Conservation (phyloP, 371 early-diverging fungal genomes). For the Zychaea mexicana region DNA sequence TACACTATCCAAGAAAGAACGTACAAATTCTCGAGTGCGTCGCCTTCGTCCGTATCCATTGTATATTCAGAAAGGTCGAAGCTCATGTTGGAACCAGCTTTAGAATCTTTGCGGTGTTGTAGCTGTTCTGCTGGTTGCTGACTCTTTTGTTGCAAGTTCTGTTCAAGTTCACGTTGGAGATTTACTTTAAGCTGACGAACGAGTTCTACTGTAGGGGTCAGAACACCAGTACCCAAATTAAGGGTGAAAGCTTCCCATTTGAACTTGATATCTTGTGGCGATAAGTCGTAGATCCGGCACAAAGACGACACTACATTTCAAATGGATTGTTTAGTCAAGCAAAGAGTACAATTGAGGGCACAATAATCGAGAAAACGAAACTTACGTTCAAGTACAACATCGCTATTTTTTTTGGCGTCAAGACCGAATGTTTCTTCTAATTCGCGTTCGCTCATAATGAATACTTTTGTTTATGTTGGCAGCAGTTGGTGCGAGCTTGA, state of each 20-base stretch:
- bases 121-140: background rate
- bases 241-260: constrained; percentile 56
- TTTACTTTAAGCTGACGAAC: constrained; percentile 26
- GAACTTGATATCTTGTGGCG: constrained; percentile 33
- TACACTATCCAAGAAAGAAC: background rate
- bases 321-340: background rate
- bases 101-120: background rate
- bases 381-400: constrained; percentile 1
- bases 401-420: background rate
- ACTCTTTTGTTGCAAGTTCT: constrained; percentile 21
- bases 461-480: no score
- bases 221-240: constrained; percentile 3
- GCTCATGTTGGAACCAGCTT: background rate
- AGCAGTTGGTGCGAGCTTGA: no score
- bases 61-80: constrained; percentile 25
- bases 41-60: constrained; percentile 4
- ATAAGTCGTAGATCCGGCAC: constrained; percentile 37
- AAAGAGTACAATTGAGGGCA: background rate
- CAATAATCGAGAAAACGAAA: no score
- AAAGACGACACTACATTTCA: constrained; percentile 23
- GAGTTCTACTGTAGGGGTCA: constrained; percentile 32
- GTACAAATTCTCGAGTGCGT: constrained; percentile 9
- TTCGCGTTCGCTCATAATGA: background rate
- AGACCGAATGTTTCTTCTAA: background rate
- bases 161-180: constrained; percentile 40